Percentiles rank a stretch among this genome's conserved stretches.
These are phyloP conservation scores for Pseudogymnoascus pannorum DNA, from an alignment of 2,329 filamentous ascomycete genomes.

Conservation along the genomic window DNA sequence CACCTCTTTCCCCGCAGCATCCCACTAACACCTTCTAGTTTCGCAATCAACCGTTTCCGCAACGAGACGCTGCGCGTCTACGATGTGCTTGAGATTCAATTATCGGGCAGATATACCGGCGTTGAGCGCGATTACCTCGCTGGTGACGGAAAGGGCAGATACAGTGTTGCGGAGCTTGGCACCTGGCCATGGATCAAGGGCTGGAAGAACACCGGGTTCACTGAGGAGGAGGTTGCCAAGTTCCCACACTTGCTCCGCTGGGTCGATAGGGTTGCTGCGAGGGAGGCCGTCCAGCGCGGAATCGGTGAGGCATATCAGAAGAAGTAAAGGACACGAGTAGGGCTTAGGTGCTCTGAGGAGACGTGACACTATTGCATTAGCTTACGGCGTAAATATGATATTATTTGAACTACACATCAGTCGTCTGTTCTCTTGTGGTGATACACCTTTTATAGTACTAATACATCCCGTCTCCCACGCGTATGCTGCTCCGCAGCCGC, in stretches of 20 bases:
- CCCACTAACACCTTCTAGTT: slow-evolving; percentile 12
- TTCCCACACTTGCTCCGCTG: slow-evolving; percentile 47
- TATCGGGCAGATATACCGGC: slow-evolving; percentile 44
- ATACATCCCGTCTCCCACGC: slow-evolving; percentile 3
- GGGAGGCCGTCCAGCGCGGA: slow-evolving; percentile 34
- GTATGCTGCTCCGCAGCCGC: not conserved
- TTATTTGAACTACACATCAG: not conserved
- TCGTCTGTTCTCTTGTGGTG: not conserved
- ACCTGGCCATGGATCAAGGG: slow-evolving; percentile 44
- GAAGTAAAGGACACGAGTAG: not conserved
- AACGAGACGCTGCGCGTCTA: slow-evolving; percentile 46
- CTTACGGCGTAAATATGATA: slow-evolving; percentile 7
- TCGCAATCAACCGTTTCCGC: slow-evolving; percentile 43
- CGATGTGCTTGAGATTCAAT: slow-evolving; percentile 47
- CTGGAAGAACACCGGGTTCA: slow-evolving; percentile 37
- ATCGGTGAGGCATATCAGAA: not conserved
- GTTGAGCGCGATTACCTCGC: slow-evolving; percentile 44
- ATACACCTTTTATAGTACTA: slow-evolving; percentile 2
- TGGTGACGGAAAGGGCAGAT: slow-evolving; percentile 47
- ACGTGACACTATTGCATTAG: not conserved
- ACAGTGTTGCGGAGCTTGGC: slow-evolving; percentile 45
- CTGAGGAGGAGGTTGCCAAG: slow-evolving; percentile 39
- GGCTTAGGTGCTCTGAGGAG: not conserved
- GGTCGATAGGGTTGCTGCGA: slow-evolving; percentile 43
- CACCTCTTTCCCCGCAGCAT: slow-evolving; percentile 6